Conservation (phyloP, 2,329 filamentous ascomycete genomes). For the Aureobasidium sp. region DNA sequence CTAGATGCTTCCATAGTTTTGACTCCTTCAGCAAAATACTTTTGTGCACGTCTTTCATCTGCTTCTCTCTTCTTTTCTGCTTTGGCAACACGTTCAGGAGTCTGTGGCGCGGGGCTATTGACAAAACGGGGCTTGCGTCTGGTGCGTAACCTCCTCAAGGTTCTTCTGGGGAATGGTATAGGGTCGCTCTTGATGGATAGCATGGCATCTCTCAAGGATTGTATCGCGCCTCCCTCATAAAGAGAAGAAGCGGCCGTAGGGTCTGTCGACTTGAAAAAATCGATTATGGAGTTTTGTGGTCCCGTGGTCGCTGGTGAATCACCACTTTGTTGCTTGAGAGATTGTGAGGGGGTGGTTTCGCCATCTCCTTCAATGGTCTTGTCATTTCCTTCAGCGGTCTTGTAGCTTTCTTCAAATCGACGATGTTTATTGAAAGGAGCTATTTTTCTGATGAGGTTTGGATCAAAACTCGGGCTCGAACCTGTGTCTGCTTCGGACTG, state of each 20-base stretch:
- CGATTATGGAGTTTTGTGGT: background rate
- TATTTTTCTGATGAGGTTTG: background rate
- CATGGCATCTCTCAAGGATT: constrained; percentile 10
- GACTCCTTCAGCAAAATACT: background rate
- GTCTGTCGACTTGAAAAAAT: background rate
- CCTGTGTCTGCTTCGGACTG: background rate
- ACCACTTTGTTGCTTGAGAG: background rate
- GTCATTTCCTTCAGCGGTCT: background rate
- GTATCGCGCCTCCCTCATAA: background rate
- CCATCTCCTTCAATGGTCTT: background rate
- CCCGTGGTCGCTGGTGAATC: background rate
- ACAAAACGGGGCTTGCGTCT: background rate
- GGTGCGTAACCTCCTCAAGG: background rate
- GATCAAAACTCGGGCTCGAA: background rate
- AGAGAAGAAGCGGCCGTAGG: background rate
- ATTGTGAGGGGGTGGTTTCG: background rate
- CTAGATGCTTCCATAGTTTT: background rate
- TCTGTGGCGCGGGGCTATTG: background rate
- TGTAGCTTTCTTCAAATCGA: background rate
- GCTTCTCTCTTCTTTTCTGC: background rate
- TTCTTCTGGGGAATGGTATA: background rate
- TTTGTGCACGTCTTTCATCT: background rate
- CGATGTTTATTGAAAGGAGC: background rate
- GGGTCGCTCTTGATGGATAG: background rate
- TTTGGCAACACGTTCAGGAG: background rate